Base-by-base conservation (phyloP, 768 basidiomycete species). In the Phanerochaete sordida region DNA sequence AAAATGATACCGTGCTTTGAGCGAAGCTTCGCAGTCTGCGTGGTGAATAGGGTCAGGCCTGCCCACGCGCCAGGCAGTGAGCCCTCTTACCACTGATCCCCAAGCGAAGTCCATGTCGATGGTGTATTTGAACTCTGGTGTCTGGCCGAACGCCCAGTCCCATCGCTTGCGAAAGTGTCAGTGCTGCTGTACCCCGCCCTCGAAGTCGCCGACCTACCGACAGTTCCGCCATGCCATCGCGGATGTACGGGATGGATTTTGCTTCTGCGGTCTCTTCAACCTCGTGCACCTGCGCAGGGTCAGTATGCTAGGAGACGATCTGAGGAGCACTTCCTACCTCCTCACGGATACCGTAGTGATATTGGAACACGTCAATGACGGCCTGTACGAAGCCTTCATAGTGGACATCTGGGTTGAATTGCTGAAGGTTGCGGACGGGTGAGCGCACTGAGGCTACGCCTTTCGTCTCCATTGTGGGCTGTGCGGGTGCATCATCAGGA, bases 111-210 rank as follows among this genome's bases (percentile, higher is more conserved):
- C 57, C 4, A 69, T 71, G 30, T 70, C 49, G 6, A 84, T 44
- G 2, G 76, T 77, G 67, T 92, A 90, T 7, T 85, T 88, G 70
- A 99, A 98, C 69, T 96, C 91, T 44, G 95, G 95, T 0, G 95
- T 96, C 69, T 95, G 91, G 0, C 95, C 96, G 67, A 86, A 97
- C 15, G 82, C 77, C 94, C 95, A 98, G 23, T 92, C 82, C 97
- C 97, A 98, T 33, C 81, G 87, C 95, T 95, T 66, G 13, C 37
- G 53, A 48, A 7, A 9, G 39, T 31, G 1, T 23, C 56, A 26
- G n/a, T 28, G 39, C 30, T 16, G 35, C 35, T 44, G 21, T 19
- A 15, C 15, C 6, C 8, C 4, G 26, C 7, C 47, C 39, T 57
- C 37, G 27, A 26, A 37, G n/a, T n/a, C 27, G 37, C 23, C n/a